phyloP scores from a whole-genome alignment of 1,139 yeast genomes.

The Suhomyces atakaporum region DNA sequence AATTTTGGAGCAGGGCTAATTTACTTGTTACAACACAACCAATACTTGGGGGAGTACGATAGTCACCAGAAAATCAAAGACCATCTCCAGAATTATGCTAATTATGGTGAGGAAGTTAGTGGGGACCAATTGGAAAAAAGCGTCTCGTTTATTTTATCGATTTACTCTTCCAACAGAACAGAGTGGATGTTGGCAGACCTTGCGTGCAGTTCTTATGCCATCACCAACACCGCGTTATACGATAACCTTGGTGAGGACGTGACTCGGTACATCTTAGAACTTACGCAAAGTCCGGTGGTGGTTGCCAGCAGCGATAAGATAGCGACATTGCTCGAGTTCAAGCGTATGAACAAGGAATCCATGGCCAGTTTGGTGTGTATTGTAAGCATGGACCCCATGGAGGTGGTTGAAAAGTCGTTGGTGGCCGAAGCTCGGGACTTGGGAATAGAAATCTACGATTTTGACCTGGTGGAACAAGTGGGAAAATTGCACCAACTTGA shows the following conservation, averaged over 20 bases:
- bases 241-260: constrained; percentile 43
- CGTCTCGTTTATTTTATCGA: constrained; percentile 35
- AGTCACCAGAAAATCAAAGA: constrained; percentile 30
- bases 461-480: constrained; percentile 19
- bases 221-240: constrained; percentile 42
- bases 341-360: constrained; percentile 24
- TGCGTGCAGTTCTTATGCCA: constrained; percentile 37
- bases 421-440: constrained; percentile 14
- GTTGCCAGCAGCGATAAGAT: constrained; percentile 37
- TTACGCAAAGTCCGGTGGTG: constrained; percentile 39
- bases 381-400: constrained; percentile 39
- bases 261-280: constrained; percentile 35
- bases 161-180: constrained; percentile 37
- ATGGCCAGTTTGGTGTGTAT: constrained; percentile 32
- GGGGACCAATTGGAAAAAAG: constrained; percentile 15
- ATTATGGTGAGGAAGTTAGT: constrained; percentile 15
- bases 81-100: constrained; percentile 25
- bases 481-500: constrained; percentile 16
- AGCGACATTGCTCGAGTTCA: constrained; percentile 27
- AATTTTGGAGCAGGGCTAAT: constrained; percentile 37
- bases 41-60: constrained; percentile 23
- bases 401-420: constrained; percentile 1
- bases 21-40: constrained; percentile 30
- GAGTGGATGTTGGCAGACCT: constrained; percentile 45
- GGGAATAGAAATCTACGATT: constrained; percentile 17